Evolutionary conservation across 169 alveolate genomes (phyloP), one percentile per base, ranked within the genome.

Genomic region (Blepharisma undulans): DNA sequence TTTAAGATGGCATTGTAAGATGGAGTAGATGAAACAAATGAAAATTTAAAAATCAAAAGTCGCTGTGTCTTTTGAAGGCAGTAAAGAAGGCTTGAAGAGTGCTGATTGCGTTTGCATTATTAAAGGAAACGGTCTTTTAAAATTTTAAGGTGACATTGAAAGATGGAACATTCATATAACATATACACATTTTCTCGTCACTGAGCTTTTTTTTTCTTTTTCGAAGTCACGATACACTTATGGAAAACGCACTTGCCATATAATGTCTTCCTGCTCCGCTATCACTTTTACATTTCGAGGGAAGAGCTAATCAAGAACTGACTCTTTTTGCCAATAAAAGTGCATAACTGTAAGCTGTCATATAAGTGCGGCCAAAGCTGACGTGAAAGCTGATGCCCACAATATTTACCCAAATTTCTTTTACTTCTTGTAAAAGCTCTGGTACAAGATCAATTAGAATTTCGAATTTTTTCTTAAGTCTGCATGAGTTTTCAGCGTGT

Each of bases 191-290:
- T 14, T 22, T 80, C 12, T 30, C 72, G 16, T 82, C 87, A 59
- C n/a, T 22, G 6, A 12, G 66, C 29, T 32, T 78, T 12, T 22
- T 21, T 32, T 27, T 32, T 25, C 77, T 30, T 82, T 82, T 30
- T 48, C 6, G 76, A n/a, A 14, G 36, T 25, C 30, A 82, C 77
- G 19, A 7, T 34, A 82, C 77, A 48, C 76, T 72, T 7, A 59
- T 18, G 6, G 72, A 34, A 22, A 82, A 48, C 7, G 36, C 72
- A 10, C 76, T 82, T 19, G 27, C 33, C 5, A 72, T 27, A 30
- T 32, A 48, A n/a, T 48, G 36, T 32, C 89, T 32, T n/a, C 89
- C 89, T 14, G 89, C 19, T 82, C 89, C 29, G 36, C 89, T 1
- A 82, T 33, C 2, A 59, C 76, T 5, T 32, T 82, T 2, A 33